Base-by-base conservation (phyloP, 805 yeast species). In the Wickerhamomyces subpelliculosus region DNA sequence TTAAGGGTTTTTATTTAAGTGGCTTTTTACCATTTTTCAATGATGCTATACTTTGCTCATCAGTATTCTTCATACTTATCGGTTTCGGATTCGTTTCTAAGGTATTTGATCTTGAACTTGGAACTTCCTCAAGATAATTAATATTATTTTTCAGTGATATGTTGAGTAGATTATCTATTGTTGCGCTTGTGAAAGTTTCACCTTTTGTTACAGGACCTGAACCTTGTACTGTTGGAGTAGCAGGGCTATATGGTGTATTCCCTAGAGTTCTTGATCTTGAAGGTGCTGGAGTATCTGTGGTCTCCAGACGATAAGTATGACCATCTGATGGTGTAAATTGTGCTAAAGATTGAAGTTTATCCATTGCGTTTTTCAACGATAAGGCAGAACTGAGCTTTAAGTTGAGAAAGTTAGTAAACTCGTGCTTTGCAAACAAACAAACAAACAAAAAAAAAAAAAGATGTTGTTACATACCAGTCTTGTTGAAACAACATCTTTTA, bases 401-500 rank as follows among this genome's bases (percentile, higher is more conserved):
- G 4, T 3, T 6, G 6, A 7, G 8, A 23, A 7, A 5, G 23
- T 30, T 20, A 20, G 17, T 30, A 18, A 19, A 18, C 5, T 19
- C 13, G 26, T 10, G 13, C 25, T 6, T 7, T 21, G 6, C 6
- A 7, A 6, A 6, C 18, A 9, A 30, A 17, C 33, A 30, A 21
- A 23, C 17, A 14, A 22, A n/a, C n/a, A 6, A 6, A 25, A 9
- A 30, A 17, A 23, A 30, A 21, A 23, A 12, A 14, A 22, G 7
- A 56, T 52, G 8, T 64, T 61, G 3, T 79, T 65, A 30, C 80
- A 69, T 46, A 80, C 61, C 25, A 87, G 59, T 42, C 97, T 64
- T 26, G 89, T 79, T 16, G 84, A 74, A 7, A 90, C 65, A 3
- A 89, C 72, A 27, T 84, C 79, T 52, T 79, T 78, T 1, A 85